Evolutionary conservation across 352 stramenopile genomes (phyloP).

Genomic region (Globisporangium sylvaticum): DNA sequence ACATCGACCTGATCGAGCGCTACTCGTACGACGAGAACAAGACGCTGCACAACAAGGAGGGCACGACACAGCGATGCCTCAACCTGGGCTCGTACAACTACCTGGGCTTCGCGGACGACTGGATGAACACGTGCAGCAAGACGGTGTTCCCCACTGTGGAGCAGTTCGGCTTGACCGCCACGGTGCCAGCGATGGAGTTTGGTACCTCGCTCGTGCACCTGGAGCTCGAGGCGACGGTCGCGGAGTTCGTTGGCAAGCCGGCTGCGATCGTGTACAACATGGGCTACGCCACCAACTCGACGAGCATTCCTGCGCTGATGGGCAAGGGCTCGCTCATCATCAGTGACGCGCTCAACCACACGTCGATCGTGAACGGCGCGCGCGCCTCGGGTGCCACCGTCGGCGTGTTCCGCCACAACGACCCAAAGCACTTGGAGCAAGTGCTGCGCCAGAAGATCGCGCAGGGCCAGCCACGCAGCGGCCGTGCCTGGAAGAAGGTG

Average conservation of each 20-base stretch:
- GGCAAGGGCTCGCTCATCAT: constrained; percentile 89
- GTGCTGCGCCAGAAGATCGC: constrained; percentile 60
- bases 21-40: constrained; percentile 32
- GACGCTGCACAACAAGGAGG: constrained; percentile 23
- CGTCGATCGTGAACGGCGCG: constrained; percentile 95
- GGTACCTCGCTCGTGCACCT: constrained; percentile 73
- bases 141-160: constrained; percentile 74
- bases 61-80: constrained; percentile 47
- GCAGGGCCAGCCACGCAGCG: constrained; percentile 75
- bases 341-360: constrained; percentile 96
- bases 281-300: constrained; percentile 96
- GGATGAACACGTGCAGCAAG: constrained; percentile 84
- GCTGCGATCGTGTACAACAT: constrained; percentile 95
- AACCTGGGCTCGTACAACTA: constrained; percentile 97
- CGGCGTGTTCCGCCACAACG: constrained; percentile 95
- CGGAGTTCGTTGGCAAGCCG: constrained; percentile 92
- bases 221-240: constrained; percentile 85
- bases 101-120: constrained; percentile 96
- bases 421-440: constrained; percentile 83
- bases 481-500: constrained; percentile 94
- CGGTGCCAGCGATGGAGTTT: constrained; percentile 28
- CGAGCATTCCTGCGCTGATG: constrained; percentile 92
- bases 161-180: constrained; percentile 48
- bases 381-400: constrained; percentile 85
- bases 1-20: constrained; percentile 88